Conservation (phyloP, 441 rosid species). For the Metrosideros polymorpha region DNA sequence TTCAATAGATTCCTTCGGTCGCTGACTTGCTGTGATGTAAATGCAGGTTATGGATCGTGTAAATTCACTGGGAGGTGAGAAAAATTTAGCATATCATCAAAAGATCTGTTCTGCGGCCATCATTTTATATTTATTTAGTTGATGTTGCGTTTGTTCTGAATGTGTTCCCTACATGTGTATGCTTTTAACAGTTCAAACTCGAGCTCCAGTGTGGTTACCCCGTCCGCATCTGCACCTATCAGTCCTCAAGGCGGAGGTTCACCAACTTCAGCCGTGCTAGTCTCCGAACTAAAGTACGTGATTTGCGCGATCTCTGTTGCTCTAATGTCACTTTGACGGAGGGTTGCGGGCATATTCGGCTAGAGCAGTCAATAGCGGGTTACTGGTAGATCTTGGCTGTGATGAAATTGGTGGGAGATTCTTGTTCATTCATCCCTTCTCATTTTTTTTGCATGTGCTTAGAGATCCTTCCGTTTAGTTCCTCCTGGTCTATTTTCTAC, state of each 20-base stretch:
- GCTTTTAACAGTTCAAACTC: slow-evolving; percentile 37
- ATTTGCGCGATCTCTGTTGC: neutral
- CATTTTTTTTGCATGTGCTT: neutral
- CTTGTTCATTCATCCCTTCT: neutral
- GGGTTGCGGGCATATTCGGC: neutral
- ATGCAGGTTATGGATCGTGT: slow-evolving; percentile 62
- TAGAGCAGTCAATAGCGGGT: neutral
- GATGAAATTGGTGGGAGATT: neutral
- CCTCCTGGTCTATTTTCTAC: neutral
- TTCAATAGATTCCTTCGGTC: neutral
- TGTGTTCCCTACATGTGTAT: neutral
- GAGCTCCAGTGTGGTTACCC: slow-evolving; percentile 27
- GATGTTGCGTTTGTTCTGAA: neutral
- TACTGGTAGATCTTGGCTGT: neutral
- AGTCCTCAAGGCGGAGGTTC: neutral
- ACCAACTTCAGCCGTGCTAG: neutral
- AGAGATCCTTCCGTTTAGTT: neutral
- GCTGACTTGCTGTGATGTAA: neutral
- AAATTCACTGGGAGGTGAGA: slow-evolving; percentile 60
- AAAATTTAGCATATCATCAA: neutral
- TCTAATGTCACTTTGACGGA: neutral
- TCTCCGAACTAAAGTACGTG: neutral
- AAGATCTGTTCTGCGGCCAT: neutral
- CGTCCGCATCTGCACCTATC: slow-evolving; percentile 55
- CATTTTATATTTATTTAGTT: neutral